These are phyloP conservation scores for Letharia columbiana DNA, from an alignment of 495 filamentous ascomycete genomes.

Conservation along the genomic window DNA sequence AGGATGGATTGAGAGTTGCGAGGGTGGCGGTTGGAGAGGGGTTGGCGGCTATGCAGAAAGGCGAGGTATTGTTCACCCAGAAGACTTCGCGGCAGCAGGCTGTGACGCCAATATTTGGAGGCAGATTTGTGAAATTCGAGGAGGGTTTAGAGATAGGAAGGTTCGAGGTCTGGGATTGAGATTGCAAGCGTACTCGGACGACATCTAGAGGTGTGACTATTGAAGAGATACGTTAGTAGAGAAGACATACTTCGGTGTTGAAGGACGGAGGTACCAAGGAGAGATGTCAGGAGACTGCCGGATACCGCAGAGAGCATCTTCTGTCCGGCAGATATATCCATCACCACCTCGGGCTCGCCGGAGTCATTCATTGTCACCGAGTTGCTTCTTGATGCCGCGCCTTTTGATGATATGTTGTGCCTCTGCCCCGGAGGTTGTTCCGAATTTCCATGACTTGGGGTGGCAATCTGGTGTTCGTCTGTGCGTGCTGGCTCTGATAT, in stretches of 20 bases:
- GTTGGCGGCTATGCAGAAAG: slow-evolving; percentile 63
- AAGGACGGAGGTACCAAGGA: slow-evolving; percentile 58
- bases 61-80: slow-evolving; percentile 79
- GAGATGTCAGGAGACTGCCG: slow-evolving; percentile 79
- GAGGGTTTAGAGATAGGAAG: slow-evolving; percentile 29
- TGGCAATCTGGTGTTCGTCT: slow-evolving; percentile 25
- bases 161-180: slow-evolving; percentile 51
- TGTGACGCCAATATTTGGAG: slow-evolving; percentile 78
- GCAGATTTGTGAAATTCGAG: slow-evolving; percentile 55
- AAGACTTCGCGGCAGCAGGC: slow-evolving; percentile 96
- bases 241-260: neutral
- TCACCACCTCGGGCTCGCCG: slow-evolving; percentile 4
- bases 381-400: neutral
- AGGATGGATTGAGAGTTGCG: slow-evolving; percentile 30
- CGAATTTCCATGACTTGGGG: slow-evolving; percentile 23
- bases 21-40: slow-evolving; percentile 29
- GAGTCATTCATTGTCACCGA: slow-evolving; percentile 15
- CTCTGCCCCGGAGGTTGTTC: slow-evolving; percentile 27
- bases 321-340: slow-evolving; percentile 67
- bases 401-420: slow-evolving; percentile 34
- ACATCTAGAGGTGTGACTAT: slow-evolving; percentile 93
- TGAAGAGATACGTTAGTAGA: slow-evolving; percentile 9
- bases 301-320: slow-evolving; percentile 91
- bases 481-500: slow-evolving; percentile 18
- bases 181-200: slow-evolving; percentile 88